Conservation (phyloP, 2,329 filamentous ascomycete species). For the Exophiala mesophila region DNA sequence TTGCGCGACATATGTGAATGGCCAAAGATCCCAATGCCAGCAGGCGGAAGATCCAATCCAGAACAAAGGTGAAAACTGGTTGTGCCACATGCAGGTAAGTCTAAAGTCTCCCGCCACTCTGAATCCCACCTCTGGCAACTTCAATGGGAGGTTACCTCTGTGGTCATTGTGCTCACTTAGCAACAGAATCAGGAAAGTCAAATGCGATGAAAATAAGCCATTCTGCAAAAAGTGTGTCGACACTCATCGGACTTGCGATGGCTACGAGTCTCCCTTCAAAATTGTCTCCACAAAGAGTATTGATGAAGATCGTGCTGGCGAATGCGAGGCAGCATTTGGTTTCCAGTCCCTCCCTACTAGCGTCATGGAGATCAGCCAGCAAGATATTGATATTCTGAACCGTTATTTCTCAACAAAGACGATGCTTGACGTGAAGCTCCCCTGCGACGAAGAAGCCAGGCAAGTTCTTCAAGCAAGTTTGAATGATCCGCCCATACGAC, state of each 20-base stretch:
- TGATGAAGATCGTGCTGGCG: constrained; percentile 18
- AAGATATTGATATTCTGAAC: constrained; percentile 35
- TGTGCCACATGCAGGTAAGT: constrained; percentile 43
- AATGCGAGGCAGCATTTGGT: constrained; percentile 18
- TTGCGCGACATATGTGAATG: too few relatives aligned
- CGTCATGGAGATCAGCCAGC: constrained; percentile 10
- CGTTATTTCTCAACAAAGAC: constrained; percentile 43
- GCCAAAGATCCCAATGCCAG: constrained; percentile 20
- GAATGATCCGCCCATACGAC: constrained; percentile 34
- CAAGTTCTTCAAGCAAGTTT: constrained; percentile 38
- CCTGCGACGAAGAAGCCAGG: constrained; percentile 38
- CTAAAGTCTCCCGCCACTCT: constrained; percentile 15
- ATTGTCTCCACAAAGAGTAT: constrained; percentile 25
- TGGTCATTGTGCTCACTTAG: constrained; percentile 18
- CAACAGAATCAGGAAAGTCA: constrained; percentile 36
- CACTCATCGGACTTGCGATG: constrained; percentile 42
- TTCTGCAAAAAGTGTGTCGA: constrained; percentile 34
- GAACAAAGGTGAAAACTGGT: constrained; percentile 40
- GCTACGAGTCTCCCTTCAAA: constrained; percentile 40
- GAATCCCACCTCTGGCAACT: constrained; percentile 10
- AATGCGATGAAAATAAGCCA: constrained; percentile 38
- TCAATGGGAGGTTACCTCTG: constrained; percentile 6
- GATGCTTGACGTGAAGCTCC: constrained; percentile 36
- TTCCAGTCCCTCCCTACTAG: constrained; percentile 23
- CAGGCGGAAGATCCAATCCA: constrained; percentile 29